A percentile compares a stretch with the other conserved stretches of the same genome.
Evolutionary conservation across 495 filamentous ascomycete genomes (phyloP).

Genomic region (Xeromyces bisporus): DNA sequence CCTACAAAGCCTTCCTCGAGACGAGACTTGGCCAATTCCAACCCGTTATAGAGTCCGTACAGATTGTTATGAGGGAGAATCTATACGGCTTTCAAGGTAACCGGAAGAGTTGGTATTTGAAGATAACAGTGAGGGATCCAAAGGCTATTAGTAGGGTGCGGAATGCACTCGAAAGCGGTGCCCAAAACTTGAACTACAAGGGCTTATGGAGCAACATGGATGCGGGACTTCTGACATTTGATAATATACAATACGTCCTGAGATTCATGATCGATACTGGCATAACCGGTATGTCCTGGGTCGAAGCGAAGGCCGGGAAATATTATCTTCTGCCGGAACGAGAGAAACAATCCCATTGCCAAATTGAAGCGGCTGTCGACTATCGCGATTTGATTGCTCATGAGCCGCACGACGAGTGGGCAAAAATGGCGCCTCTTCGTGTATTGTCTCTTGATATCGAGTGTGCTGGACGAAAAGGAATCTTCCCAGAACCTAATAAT

Average conservation of each 20-base stretch:
- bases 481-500: constrained; percentile 81
- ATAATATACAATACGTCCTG: constrained; percentile 86
- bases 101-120: constrained; percentile 77
- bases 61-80: constrained; percentile 69
- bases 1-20: constrained; percentile 65
- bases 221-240: constrained; percentile 64
- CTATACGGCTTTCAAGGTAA: constrained; percentile 89
- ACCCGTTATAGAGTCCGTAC: constrained; percentile 51
- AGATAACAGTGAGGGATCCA: constrained; percentile 79
- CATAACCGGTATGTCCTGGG: constrained; percentile 93
- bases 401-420: constrained; percentile 84
- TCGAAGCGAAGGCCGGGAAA: constrained; percentile 58
- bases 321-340: constrained; percentile 46
- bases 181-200: constrained; percentile 59
- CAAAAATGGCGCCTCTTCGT: constrained; percentile 91
- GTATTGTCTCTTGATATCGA: constrained; percentile 97
- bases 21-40: constrained; percentile 45
- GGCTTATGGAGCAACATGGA: constrained; percentile 66
- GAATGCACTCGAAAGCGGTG: constrained; percentile 49
- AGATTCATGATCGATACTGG: constrained; percentile 96
- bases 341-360: constrained; percentile 72
- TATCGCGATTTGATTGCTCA: constrained; percentile 77
- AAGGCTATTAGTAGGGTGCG: constrained; percentile 62
- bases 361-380: constrained; percentile 77
- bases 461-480: constrained; percentile 89